Evolutionary conservation across 495 filamentous ascomycete genomes (phyloP).

Genomic region (Hyphodiscus hymeniophilus): DNA sequence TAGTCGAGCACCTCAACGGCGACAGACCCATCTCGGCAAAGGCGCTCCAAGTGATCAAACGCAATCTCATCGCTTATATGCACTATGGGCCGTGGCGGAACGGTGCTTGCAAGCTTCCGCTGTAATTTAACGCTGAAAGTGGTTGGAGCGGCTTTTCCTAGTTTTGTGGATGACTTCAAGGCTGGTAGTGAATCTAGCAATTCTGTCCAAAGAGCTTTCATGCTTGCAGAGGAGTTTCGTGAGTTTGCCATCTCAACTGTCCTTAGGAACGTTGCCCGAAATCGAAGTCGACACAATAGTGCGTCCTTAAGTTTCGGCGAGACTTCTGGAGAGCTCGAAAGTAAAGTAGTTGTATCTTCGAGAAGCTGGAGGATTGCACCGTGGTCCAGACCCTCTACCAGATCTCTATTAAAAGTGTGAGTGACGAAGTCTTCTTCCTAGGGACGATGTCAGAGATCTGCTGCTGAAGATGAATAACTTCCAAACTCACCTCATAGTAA

Average conservation of each 20-base stretch:
- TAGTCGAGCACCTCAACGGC: conserved; percentile 61
- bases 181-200: conserved; percentile 34
- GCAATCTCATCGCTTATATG: conserved; percentile 65
- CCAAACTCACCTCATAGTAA: conserved; percentile 66
- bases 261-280: conserved; percentile 55
- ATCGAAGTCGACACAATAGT: conserved; percentile 51
- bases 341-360: conserved; percentile 45
- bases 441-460: not conserved
- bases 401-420: conserved; percentile 72
- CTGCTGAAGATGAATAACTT: not conserved
- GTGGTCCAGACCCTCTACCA: conserved; percentile 56
- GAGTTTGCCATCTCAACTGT: conserved; percentile 37
- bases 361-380: conserved; percentile 51
- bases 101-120: conserved; percentile 78
- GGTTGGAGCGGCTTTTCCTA: conserved; percentile 61
- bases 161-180: conserved; percentile 36
- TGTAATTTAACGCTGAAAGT: conserved; percentile 90
- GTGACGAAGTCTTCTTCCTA: conserved; percentile 96
- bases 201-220: conserved; percentile 39
- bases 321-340: conserved; percentile 36
- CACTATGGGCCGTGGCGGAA: conserved; percentile 87
- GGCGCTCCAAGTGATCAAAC: conserved; percentile 53
- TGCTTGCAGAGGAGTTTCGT: conserved; percentile 18
- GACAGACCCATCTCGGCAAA: conserved; percentile 67
- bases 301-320: conserved; percentile 46